phyloP scores from a whole-genome alignment of 257 asterid genomes.

The Solanum piurae region DNA sequence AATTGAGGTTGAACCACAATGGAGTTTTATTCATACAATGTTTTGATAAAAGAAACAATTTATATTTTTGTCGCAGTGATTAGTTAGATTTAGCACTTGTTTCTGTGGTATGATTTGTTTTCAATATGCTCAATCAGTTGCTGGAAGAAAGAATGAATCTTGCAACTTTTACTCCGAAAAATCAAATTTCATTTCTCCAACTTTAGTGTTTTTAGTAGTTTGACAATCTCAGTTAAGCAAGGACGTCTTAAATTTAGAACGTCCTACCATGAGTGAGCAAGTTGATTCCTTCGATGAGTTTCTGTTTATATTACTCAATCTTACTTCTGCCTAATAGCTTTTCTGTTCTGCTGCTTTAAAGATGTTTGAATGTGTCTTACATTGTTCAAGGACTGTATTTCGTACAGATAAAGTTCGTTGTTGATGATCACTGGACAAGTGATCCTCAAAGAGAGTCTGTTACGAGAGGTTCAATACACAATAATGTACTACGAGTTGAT shows the following conservation, averaged over 20 bases:
- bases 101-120: neutral
- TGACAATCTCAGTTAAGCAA: neutral
- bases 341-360: neutral
- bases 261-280: neutral
- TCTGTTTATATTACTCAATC: neutral
- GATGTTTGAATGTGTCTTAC: neutral
- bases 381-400: neutral
- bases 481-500: constrained; percentile 84
- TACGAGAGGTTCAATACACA: constrained; percentile 34
- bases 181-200: neutral
- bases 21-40: too few relatives aligned
- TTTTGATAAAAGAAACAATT: too few relatives aligned
- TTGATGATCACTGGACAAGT: constrained; percentile 65
- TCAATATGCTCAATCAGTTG: neutral
- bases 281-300: neutral
- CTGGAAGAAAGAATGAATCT: neutral
- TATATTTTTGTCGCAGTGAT: neutral
- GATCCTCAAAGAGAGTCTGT: constrained; percentile 64
- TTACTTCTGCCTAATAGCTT: neutral
- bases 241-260: neutral
- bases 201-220: neutral
- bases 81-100: neutral
- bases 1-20: too few relatives aligned
- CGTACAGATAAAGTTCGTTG: constrained; percentile 72
- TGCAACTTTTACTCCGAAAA: neutral